Conservation (phyloP, 1,284 basidiomycete species). For the Ceraceosorus bombacis region DNA sequence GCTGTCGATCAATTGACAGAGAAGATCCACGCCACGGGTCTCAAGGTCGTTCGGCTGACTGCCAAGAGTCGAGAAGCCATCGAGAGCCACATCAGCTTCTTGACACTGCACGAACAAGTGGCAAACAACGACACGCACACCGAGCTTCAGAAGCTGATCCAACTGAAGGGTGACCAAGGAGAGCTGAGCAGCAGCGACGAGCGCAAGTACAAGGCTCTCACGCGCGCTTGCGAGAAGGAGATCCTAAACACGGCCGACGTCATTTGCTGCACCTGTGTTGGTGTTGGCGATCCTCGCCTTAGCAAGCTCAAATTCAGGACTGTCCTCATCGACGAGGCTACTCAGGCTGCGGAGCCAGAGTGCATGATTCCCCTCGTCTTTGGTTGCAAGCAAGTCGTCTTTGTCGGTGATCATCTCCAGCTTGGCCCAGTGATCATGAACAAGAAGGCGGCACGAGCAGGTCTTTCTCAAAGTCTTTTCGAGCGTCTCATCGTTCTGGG, state of each 20-base stretch:
- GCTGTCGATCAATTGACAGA: slow-evolving; percentile 98
- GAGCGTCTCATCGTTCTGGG: slow-evolving; percentile 91
- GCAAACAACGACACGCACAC: slow-evolving; percentile 68
- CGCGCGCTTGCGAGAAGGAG: slow-evolving; percentile 91
- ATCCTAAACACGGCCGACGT: slow-evolving; percentile 91
- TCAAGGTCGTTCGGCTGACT: slow-evolving; percentile 93
- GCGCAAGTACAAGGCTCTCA: slow-evolving; percentile 91
- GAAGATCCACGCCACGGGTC: slow-evolving; percentile 92
- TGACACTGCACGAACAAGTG: slow-evolving; percentile 95
- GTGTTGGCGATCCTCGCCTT: slow-evolving; percentile 88
- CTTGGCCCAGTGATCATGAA: slow-evolving; percentile 99
- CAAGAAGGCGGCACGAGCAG: slow-evolving; percentile 97
- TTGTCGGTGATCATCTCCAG: slow-evolving; percentile 95
- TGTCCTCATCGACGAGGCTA: slow-evolving; percentile 96
- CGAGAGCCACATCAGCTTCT: slow-evolving; percentile 82
- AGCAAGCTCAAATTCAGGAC: slow-evolving; percentile 96
- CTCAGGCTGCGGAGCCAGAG: slow-evolving; percentile 95
- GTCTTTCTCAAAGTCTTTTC: slow-evolving; percentile 92
- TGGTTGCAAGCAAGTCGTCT: slow-evolving; percentile 92
- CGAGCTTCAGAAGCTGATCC: slow-evolving; percentile 93
- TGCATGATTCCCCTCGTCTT: slow-evolving; percentile 98
- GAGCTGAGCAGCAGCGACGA: slow-evolving; percentile 94
- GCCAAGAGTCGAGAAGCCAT: slow-evolving; percentile 97
- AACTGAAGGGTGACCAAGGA: slow-evolving; percentile 93
- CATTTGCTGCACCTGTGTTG: slow-evolving; percentile 97